Conservation (phyloP, 2,329 filamentous ascomycete genomes). For the Ambrosiella beaveri region DNA sequence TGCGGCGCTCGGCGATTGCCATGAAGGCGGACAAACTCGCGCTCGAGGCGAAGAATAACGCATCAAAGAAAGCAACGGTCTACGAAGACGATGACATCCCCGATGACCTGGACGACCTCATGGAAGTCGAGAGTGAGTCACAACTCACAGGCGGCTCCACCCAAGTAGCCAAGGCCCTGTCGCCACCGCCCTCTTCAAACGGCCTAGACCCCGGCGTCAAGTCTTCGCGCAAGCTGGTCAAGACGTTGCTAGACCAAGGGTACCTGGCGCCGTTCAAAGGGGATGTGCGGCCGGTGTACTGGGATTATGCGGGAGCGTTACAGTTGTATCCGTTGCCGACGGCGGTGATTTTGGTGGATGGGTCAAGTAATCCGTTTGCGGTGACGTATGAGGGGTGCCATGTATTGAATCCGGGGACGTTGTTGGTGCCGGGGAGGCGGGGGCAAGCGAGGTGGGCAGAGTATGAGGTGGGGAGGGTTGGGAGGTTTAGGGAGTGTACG, state of each 20-base stretch:
- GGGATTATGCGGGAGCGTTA: conserved; percentile 65
- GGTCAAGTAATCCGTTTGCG: conserved; percentile 64
- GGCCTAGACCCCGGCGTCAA: conserved; percentile 32
- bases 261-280: conserved; percentile 75
- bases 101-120: conserved; percentile 17
- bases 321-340: conserved; percentile 81
- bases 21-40: conserved; percentile 34
- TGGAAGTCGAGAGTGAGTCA: conserved; percentile 27
- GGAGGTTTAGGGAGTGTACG: conserved; percentile 37
- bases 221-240: conserved; percentile 61
- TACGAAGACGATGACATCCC: conserved; percentile 11
- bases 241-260: conserved; percentile 81
- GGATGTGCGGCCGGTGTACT: conserved; percentile 63
- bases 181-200: conserved; percentile 6
- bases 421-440: conserved; percentile 53
- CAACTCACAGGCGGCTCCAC: conserved; percentile 5
- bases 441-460: conserved; percentile 71
- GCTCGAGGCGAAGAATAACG: conserved; percentile 19
- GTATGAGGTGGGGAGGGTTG: conserved; percentile 53
- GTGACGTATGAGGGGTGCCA: conserved; percentile 90
- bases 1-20: conserved; percentile 59
- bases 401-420: conserved; percentile 76
- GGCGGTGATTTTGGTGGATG: conserved; percentile 65
- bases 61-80: conserved; percentile 16
- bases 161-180: neutral